Conservation (phyloP, 2,329 filamentous ascomycete species). For the Penicillium thymicola region DNA sequence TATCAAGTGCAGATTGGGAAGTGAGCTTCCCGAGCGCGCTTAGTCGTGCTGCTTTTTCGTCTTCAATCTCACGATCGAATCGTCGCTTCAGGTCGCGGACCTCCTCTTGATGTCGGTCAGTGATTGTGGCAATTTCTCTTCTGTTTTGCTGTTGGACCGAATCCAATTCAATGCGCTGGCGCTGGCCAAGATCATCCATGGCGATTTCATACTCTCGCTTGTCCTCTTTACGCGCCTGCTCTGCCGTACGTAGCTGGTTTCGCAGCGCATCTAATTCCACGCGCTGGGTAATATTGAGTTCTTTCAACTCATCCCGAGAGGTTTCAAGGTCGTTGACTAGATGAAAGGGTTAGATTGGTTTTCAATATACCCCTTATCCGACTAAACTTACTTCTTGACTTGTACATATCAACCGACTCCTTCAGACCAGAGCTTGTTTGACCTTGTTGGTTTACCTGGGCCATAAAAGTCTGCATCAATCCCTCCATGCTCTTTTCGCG, state of each 20-base stretch:
- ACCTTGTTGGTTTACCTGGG: slow-evolving; percentile 67
- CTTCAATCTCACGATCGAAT: slow-evolving; percentile 64
- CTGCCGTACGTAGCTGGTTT: slow-evolving; percentile 50
- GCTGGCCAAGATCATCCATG: slow-evolving; percentile 52
- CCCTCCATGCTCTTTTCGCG: slow-evolving; percentile 73
- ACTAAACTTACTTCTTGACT: slow-evolving; percentile 63
- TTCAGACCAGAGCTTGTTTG: slow-evolving; percentile 68
- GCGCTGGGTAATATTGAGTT: slow-evolving; percentile 56
- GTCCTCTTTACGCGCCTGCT: slow-evolving; percentile 51
- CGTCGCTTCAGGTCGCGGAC: slow-evolving; percentile 62
- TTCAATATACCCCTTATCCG: background rate
- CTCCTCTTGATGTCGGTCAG: slow-evolving; percentile 64
- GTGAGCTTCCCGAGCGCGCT: slow-evolving; percentile 41
- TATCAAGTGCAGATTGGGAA: slow-evolving; percentile 36
- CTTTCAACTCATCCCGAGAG: slow-evolving; percentile 49
- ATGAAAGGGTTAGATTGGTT: background rate
- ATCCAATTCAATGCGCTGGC: slow-evolving; percentile 48
- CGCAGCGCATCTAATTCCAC: slow-evolving; percentile 65
- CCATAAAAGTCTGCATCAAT: slow-evolving; percentile 68
- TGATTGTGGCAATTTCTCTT: slow-evolving; percentile 56
- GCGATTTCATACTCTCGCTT: slow-evolving; percentile 52
- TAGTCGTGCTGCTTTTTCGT: slow-evolving; percentile 49
- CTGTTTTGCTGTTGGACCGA: slow-evolving; percentile 42
- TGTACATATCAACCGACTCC: slow-evolving; percentile 70
- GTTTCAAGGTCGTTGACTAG: slow-evolving; percentile 58